Conservation (phyloP, 495 filamentous ascomycete genomes). For the Trypethelium eluteriae region DNA sequence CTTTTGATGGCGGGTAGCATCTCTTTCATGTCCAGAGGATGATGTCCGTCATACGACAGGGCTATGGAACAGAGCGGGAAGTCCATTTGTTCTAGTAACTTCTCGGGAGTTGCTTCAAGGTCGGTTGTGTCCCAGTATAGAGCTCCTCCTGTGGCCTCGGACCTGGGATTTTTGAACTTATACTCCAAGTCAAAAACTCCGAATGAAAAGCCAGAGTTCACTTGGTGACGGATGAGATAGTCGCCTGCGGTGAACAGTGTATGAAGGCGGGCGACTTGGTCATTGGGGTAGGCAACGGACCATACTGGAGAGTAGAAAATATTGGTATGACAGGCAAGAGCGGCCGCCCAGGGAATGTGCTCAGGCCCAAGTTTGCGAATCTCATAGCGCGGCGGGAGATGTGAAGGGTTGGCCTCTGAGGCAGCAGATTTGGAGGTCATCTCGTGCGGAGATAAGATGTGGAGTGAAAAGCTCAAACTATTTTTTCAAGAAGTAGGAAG, state of each 20-base stretch:
- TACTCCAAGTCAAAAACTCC: conserved; percentile 44
- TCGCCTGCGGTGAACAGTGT: conserved; percentile 12
- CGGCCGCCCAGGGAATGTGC: conserved; percentile 35
- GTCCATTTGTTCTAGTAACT: conserved; percentile 43
- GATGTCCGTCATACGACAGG: conserved; percentile 26
- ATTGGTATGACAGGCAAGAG: conserved; percentile 37
- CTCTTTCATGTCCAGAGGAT: conserved; percentile 29
- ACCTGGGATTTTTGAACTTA: conserved; percentile 38
- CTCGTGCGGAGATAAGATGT: neutral
- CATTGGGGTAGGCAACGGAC: conserved; percentile 29
- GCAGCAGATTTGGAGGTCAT: conserved; percentile 10
- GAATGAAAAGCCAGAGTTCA: conserved; percentile 38
- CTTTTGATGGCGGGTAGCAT: conserved; percentile 27
- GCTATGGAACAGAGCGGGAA: conserved; percentile 41
- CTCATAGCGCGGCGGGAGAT: conserved; percentile 23
- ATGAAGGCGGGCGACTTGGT: conserved; percentile 27
- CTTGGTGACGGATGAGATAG: conserved; percentile 31
- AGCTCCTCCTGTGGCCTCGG: conserved; percentile 34
- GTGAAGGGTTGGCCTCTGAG: conserved; percentile 22
- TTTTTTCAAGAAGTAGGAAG: neutral
- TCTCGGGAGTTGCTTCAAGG: conserved; percentile 34
- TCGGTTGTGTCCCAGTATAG: conserved; percentile 39
- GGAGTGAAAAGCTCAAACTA: neutral
- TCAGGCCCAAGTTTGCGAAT: conserved; percentile 27
- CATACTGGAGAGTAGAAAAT: conserved; percentile 36